Base-by-base conservation (phyloP, 2,329 filamentous ascomycete genomes). In the Botrytis byssoidea region DNA sequence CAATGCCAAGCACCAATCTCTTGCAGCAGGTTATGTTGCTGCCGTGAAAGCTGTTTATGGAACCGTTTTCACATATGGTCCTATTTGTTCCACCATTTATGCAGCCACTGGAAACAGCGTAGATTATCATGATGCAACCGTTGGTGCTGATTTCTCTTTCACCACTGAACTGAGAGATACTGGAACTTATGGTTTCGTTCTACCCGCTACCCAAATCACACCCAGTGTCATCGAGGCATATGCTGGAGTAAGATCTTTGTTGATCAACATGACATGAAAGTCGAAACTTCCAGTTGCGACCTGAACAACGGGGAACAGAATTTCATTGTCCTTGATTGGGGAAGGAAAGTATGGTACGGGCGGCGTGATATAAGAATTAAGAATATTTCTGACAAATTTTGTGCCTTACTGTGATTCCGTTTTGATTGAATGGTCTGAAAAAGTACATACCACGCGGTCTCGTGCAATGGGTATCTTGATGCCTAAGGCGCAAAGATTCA, bases 71-170 rank as follows among this genome's bases (percentile, higher is more conserved):
- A 74, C 78, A 55, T 75, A 79, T 32, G 86, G 86, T 0, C 85
- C 85, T 0, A 86, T 89, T 75, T 91, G 90, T 81, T 82, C 82
- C 60, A 90, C 88, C 44, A 89, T 91, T 76, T 91, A 91, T 81
- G 84, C 87, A 75, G 87, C 88, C 4, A 83, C 83, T 20, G 85
- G 85, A 16, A 81, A 80, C 64, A 83, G 82, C 35, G 81, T 84
- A 4, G 85, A 87, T 75, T 86, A 85, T 64, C 82, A 83, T 0
- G 80, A 81, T 71, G 83, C 85, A 74, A 79, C 83, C 7, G 82
- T 82, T 0, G 81, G 82, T 67, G 72, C 74, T 29, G 75, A 77
- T 63, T 76, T 77, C 65, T 46, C 73, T 20, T 86, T 86, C 77
- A 85, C 85, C 1, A 83, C 85, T 29, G 86, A 88, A 81, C 76